Base-by-base conservation (phyloP, 768 basidiomycete species). In the Amanita pallidorosea region DNA sequence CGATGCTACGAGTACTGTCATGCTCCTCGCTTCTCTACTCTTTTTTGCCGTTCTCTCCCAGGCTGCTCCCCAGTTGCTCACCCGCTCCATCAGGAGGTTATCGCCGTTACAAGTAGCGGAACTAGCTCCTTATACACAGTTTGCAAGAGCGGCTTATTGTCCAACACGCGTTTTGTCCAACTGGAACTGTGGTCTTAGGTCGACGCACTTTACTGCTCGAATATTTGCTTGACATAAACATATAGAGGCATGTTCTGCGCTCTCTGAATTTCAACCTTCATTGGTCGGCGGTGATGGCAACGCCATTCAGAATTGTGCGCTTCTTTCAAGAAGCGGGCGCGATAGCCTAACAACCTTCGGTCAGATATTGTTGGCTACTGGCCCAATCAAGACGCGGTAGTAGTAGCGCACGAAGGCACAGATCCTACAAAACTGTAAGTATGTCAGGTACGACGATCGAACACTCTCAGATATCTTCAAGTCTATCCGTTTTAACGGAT, bases 371-470 rank as follows among this genome's bases (percentile, higher is more conserved):
- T 81, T 17, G 80, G 81, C 6, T 79, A 74, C 55, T 80, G 76
- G 68, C 72, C 74, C 1, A 54, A 64, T 6, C 62, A 73, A 53
- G 67, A 72, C 50, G 67, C 77, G 2, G 69, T 81, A 34, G 70
- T 83, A n/a, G 77, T 82, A 7, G 74, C 74, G 1, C 80, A 81
- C 55, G 68, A 83, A 58, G 81, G 81, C 13, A 82, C 81, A 5
- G 76, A 83, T 53, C 76, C 79, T 6, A 71, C 65, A 0, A 60
- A 75, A 52, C 56, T 83, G 80, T 80, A 55, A 61, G 70, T 50
- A 7, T 33, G 1, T 15, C 23, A 38, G 37, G 27, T 15, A 12
- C 45, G 31, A 25, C 20, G 15, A 25, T 2, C 4, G 13, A n/a
- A 9, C 34, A 22, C 23, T 43, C 51, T 5, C 56, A 42, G 6